A percentile compares a stretch with the other conserved stretches of the same genome.
phyloP scores from a whole-genome alignment of 2,329 filamentous ascomycete species.

The Aspergillus proliferans region DNA sequence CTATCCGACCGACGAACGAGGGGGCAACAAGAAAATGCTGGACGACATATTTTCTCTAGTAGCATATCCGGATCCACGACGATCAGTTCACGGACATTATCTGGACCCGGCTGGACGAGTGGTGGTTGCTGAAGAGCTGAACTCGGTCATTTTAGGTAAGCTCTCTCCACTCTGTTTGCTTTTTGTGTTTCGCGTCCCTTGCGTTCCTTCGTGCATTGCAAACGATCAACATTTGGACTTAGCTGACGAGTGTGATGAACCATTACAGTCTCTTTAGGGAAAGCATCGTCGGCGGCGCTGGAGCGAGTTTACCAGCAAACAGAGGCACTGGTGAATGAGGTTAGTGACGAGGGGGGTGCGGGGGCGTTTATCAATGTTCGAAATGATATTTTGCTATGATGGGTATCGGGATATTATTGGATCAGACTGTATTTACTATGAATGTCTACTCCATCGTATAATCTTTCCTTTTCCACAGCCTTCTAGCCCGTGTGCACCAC shows the following conservation, averaged over 20 bases:
- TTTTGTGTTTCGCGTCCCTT: not conserved
- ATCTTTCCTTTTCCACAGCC: no score
- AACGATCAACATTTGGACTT: no score
- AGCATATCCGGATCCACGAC: slow-evolving; percentile 75
- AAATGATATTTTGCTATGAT: slow-evolving; percentile 41
- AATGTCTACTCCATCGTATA: no score
- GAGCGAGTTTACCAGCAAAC: slow-evolving; percentile 84
- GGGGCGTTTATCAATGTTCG: slow-evolving; percentile 74
- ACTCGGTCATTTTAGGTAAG: slow-evolving; percentile 84
- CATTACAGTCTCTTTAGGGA: slow-evolving; percentile 71
- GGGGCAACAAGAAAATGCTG: slow-evolving; percentile 66
- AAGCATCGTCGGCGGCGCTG: slow-evolving; percentile 77
- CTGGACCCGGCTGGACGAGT: slow-evolving; percentile 69
- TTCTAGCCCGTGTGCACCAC: no score
- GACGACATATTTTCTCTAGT: slow-evolving; percentile 82
- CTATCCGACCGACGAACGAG: slow-evolving; percentile 64
- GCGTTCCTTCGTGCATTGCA: not conserved
- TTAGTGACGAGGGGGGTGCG: slow-evolving; percentile 70
- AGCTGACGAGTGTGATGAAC: no score
- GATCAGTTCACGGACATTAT: slow-evolving; percentile 69
- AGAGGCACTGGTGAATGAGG: slow-evolving; percentile 73
- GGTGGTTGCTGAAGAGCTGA: slow-evolving; percentile 84
- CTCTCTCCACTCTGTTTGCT: not conserved
- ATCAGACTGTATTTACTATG: not conserved
- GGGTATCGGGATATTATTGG: not conserved